Evolutionary conservation across 2,329 filamentous ascomycete species (phyloP), one percentile per base, ranked within the genome.

Genomic region (Sarocladiaceae sp.): DNA sequence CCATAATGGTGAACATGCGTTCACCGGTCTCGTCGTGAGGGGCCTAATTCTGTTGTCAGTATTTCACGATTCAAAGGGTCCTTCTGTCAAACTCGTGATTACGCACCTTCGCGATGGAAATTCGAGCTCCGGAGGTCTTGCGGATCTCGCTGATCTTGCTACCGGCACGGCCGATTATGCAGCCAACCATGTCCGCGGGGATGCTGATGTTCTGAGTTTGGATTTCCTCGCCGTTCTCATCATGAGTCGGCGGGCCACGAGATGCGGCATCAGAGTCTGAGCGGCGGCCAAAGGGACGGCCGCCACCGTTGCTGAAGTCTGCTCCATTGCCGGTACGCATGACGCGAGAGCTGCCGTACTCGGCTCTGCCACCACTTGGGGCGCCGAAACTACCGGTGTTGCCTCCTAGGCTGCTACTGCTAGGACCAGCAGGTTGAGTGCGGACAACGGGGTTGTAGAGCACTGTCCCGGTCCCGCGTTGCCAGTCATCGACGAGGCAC

Each of bases 141-240:
- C 94, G 88, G 63, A 99, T 99, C 75, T 99, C 94, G 70, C 90
- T 97, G 67, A 99, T 99, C 82, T 99, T 99, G 77, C 83, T 92
- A 58, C 94, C 94, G 52, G 81, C 90, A 58, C 92, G 88, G 59
- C 94, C 94, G 68, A 99, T 99, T 74, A 99, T 99, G 75, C 94
- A 99, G 60, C 94, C 94, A 69, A 99, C 94, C 94, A 99, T 99
- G 76, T 99, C 94, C 46, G 94, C 92, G 23, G 94, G 94, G 64
- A 99, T 99, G 78, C 91, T 97, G 73, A 99, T 99, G 75, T 99
- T 99, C 68, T 99, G 94, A 1, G 94, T 99, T 71, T 97, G 93
- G 56, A 97, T 88, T 71, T 97, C 93, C 68, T 97, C 94, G 57
- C 94, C 94, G 58, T 97, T 95, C 72, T 97, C 93, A 57, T 94